Conservation (phyloP, 805 yeast species). For the Cyberlindnera saturnus region DNA sequence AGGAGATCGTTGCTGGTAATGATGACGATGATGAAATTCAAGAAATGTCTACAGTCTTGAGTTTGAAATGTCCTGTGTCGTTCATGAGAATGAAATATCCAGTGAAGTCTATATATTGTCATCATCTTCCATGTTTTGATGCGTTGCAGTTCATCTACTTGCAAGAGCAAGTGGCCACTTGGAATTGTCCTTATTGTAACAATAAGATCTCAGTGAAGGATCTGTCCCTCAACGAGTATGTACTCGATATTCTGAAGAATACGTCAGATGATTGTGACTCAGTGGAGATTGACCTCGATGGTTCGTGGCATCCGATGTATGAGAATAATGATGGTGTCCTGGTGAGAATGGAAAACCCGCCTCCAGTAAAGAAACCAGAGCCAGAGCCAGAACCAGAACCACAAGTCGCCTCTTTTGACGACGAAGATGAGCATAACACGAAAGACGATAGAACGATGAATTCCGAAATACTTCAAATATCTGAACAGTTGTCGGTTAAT, state of each 20-base stretch:
- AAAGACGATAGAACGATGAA: neutral
- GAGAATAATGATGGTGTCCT: constrained; percentile 20
- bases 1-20: constrained; percentile 35
- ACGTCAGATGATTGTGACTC: constrained; percentile 54
- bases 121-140: constrained; percentile 87
- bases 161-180: constrained; percentile 74
- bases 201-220: constrained; percentile 44
- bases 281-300: constrained; percentile 65
- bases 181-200: constrained; percentile 87
- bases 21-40: constrained; percentile 67
- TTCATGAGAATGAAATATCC: constrained; percentile 68
- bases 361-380: neutral
- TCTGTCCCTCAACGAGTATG: constrained; percentile 70
- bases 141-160: constrained; percentile 64
- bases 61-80: constrained; percentile 76
- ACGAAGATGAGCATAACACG: neutral
- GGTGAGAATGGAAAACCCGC: neutral
- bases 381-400: neutral
- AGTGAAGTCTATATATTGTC: constrained; percentile 61
- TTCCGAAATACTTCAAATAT: too few relatives aligned
- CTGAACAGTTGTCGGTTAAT: neutral
- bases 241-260: constrained; percentile 49
- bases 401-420: neutral
- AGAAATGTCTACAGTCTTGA: constrained; percentile 57
- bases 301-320: constrained; percentile 53